phyloP scores from a whole-genome alignment of 345 rosid species.

The Rhodomyrtus tomentosa region DNA sequence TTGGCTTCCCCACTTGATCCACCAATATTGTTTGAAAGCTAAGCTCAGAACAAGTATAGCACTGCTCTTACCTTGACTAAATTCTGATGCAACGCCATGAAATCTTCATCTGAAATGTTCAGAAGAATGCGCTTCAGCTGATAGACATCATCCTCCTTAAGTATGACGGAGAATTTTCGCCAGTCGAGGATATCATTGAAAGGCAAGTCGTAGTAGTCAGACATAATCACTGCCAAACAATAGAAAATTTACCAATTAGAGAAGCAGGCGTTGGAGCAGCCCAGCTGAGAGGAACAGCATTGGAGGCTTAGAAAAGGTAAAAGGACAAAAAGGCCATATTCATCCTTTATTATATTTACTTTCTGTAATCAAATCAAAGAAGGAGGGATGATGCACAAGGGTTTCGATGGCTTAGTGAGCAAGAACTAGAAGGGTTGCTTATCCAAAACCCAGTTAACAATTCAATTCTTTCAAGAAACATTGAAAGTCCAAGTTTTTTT shows the following conservation, averaged over 20 bases:
- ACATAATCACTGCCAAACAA: conserved; percentile 59
- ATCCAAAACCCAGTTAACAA: background rate
- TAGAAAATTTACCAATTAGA: background rate
- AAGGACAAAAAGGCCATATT: background rate
- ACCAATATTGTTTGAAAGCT: background rate
- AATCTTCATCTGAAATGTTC: conserved; percentile 46
- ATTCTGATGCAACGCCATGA: conserved; percentile 52
- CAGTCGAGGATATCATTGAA: conserved; percentile 75
- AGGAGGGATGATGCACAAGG: background rate
- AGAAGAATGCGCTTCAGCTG: conserved; percentile 62
- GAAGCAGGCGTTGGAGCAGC: background rate
- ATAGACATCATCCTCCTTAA: conserved; percentile 55
- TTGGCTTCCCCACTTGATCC: background rate
- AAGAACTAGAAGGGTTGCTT: background rate
- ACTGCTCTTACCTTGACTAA: conserved; percentile 44
- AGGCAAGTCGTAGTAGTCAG: conserved; percentile 75
- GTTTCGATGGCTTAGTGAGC: background rate
- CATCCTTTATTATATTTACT: background rate
- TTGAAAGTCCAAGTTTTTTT: background rate
- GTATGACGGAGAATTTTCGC: conserved; percentile 58
- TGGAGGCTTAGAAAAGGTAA: background rate
- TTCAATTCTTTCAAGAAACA: background rate
- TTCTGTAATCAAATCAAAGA: background rate
- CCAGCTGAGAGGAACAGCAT: background rate
- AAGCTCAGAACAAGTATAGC: background rate